Evolutionary conservation across 1,284 basidiomycete species (phyloP).

Genomic region (Ustilago trichophora): DNA sequence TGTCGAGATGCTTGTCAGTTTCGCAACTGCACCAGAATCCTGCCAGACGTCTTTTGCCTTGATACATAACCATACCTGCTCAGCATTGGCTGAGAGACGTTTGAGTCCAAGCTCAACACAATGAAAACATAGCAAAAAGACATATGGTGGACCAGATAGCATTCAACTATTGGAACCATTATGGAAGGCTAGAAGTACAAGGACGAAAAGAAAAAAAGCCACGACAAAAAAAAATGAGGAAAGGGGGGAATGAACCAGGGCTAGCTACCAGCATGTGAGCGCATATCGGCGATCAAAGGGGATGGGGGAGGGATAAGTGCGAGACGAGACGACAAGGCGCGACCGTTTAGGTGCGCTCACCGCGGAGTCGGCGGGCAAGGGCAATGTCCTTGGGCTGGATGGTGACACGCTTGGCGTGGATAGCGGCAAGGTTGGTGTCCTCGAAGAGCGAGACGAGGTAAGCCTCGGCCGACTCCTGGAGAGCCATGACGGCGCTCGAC

Average conservation of each 20-base stretch:
- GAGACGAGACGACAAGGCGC: constrained; percentile 1
- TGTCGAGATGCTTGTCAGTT: too few relatives aligned
- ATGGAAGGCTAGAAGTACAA: constrained; percentile 48
- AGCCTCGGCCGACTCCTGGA: constrained; percentile 80
- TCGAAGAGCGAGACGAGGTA: constrained; percentile 69
- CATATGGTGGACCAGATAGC: constrained; percentile 33
- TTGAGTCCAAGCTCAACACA: too few relatives aligned
- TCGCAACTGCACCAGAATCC: too few relatives aligned
- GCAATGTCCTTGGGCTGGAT: constrained; percentile 67
- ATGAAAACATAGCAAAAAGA: too few relatives aligned
- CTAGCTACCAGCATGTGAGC: constrained; percentile 53
- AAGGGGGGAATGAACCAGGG: constrained; percentile 33
- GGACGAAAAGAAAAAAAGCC: constrained; percentile 20
- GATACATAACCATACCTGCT: too few relatives aligned
- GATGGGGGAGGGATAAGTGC: background rate
- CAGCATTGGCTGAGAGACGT: too few relatives aligned
- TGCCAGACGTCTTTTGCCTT: too few relatives aligned
- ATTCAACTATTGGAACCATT: constrained; percentile 38
- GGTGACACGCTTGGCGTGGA: constrained; percentile 67
- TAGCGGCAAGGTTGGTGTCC: constrained; percentile 66
- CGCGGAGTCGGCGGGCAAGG: constrained; percentile 65
- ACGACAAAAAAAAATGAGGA: constrained; percentile 34
- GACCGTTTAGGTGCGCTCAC: constrained; percentile 61
- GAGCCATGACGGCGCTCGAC: constrained; percentile 70
- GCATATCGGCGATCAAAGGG: constrained; percentile 49